Evolutionary conservation across 495 filamentous ascomycete genomes (phyloP), one percentile per base, ranked within the genome.

Genomic region (Aspergillus steynii): DNA sequence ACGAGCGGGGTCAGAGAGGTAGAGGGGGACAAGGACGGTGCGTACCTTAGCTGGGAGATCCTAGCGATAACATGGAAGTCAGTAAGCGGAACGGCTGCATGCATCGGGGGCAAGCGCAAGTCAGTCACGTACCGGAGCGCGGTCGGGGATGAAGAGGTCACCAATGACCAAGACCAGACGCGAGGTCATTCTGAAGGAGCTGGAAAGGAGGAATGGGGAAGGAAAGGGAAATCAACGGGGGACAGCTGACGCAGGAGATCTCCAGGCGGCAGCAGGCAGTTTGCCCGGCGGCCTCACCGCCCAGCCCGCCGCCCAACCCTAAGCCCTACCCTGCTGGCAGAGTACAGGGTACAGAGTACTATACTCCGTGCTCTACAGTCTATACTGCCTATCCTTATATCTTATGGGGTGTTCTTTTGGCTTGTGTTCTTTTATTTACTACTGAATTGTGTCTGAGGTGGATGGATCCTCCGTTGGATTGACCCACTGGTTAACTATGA

Each of bases 121-220:
- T 52, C 9, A 5, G 5, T 31, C 28, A 74, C 83, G 62, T 78
- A 91, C 89, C n/a, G 89, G 80, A 71, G 95, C 94, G 75, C 94
- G 82, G 79, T 99, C 94, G 65, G 94, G 94, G 75, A 99, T 97
- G 83, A 97, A 96, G 56, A 99, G 85, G 80, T 99, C 95, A 73
- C 94, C 94, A 63, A 97, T 92, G 67, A 92, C 91, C 71, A 99
- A 85, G 69, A 97, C 90, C 56, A 94, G 79, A 72, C 90, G 84
- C 66, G 90, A 90, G 67, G 90, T 84, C 90, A 93, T 93, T 58
- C 55, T 78, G 68, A 61, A 64, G 59, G 51, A 15, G 20, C 20
- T 20, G 20, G 34, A 15, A 42, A 15, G 37, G 9, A 15, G 7
- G 37, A 42, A 14, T 42, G 37, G 37, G 31, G 5, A 49, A 42